phyloP scores from a whole-genome alignment of 139 green algal species.

The Picochlorum sp. region DNA sequence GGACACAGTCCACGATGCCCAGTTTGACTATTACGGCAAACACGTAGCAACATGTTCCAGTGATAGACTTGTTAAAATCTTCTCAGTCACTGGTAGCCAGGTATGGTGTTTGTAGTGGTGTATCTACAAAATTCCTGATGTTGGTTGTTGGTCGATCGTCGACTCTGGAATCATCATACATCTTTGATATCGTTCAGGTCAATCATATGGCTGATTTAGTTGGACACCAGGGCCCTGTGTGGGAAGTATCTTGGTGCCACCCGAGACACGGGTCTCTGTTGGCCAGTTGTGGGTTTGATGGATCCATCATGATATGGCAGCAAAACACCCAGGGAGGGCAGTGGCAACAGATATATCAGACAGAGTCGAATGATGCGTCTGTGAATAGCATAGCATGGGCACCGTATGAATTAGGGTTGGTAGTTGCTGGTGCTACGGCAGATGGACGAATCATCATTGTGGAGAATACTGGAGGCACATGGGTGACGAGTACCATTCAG shows the following conservation, averaged over 20 bases:
- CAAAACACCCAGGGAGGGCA: constrained; percentile 46
- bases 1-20: constrained; percentile 58
- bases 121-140: no score
- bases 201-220: constrained; percentile 61
- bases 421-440: constrained; percentile 79
- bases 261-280: constrained; percentile 89
- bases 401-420: constrained; percentile 83
- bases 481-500: constrained; percentile 38
- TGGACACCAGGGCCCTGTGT: constrained; percentile 91
- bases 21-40: constrained; percentile 94
- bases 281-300: constrained; percentile 87
- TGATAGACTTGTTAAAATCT: constrained; percentile 79
- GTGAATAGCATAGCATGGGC: constrained; percentile 92
- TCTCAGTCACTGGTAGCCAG: constrained; percentile 37
- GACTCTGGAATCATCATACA: background rate
- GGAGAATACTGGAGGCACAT: constrained; percentile 47
- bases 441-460: constrained; percentile 81
- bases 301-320: constrained; percentile 89
- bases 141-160: background rate
- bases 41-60: constrained; percentile 85
- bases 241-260: constrained; percentile 82
- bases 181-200: constrained; percentile 6
- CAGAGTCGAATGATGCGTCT: constrained; percentile 53
- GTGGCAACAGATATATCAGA: constrained; percentile 63
- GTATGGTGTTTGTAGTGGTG: background rate